Evolutionary conservation across 75 land plant species (phyloP).

Genomic region (Selaginella tamariscina): DNA sequence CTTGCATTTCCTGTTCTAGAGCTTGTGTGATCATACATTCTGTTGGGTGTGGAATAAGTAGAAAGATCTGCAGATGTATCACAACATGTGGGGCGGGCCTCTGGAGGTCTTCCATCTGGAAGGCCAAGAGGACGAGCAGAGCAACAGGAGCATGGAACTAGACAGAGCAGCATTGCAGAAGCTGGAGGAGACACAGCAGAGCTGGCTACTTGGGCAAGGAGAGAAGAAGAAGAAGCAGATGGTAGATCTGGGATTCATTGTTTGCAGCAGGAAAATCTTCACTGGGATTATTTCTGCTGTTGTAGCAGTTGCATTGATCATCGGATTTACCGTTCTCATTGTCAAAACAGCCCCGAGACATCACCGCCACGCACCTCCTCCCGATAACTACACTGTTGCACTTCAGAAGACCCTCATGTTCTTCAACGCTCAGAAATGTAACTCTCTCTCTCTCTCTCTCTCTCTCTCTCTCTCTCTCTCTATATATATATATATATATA

Average conservation of each 20-base stretch:
- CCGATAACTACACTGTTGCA: background rate
- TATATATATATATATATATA: no score
- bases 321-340: background rate
- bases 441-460: no score
- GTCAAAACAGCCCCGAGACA: constrained; percentile 7
- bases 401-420: constrained; percentile 10
- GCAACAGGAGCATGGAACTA: constrained; percentile 6
- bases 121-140: constrained; percentile 1
- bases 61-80: no score
- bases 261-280: constrained; percentile 3
- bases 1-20: no score
- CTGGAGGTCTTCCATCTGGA: constrained; percentile 2
- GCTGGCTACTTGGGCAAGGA: constrained; percentile 9
- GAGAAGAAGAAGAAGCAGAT: constrained; percentile 12
- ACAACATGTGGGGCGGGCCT: constrained; percentile 13
- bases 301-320: background rate
- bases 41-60: no score
- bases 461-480: no score
- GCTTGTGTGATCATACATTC: no score
- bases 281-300: background rate
- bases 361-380: constrained; percentile 8
- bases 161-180: constrained; percentile 12
- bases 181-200: constrained; percentile 8
- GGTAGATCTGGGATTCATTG: constrained; percentile 9
- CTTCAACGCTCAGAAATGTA: constrained; percentile 12